Base-by-base conservation (phyloP, 768 basidiomycete species). In the Lentinula guzmanii region DNA sequence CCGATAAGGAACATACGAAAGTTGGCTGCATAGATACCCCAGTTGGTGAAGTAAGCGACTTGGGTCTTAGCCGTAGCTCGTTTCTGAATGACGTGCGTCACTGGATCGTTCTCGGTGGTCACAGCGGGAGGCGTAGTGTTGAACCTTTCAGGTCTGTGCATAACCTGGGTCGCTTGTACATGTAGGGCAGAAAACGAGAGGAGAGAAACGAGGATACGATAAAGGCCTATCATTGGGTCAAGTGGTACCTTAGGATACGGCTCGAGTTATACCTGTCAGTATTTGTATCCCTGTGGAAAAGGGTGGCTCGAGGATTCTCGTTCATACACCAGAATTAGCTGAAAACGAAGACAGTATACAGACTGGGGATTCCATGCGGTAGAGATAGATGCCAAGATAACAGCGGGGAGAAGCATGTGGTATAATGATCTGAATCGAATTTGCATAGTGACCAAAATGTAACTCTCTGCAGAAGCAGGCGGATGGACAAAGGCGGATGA, bases 21-120 rank as follows among this genome's bases (percentile, higher is more conserved):
- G 66, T 86, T 83, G 54, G 84, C 79, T 11, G 76, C 82, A 66
- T 86, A 87, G 57, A 86, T 86, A 21, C 51, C 71, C 74, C 84
- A 86, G 70, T 85, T 84, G 0, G 82, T 82, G 69, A 84, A 86
- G 68, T 86, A 86, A 2, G 77, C 84, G 60, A 65, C 63, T 37
- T 69, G 70, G 16, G 67, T 66, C 52, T 68, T 66, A 8, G 58
- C 61, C 16, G 61, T 37, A 41, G 59, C 59, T 39, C 59, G 58
- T 39, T 60, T 60, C 37, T 60, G 48, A n/a, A 60, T 43, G 21
- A 60, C 51, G 28, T 52, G 51, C 18, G n/a, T 52, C 8, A 31
- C 35, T 42, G 59, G 59, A 28, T 60, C 4, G 10, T 10, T 4
- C 31, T 60, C 51, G 33, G 51, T 51, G 6, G 59, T 13, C 24